Conservation (phyloP, 1,284 basidiomycete species). For the Mycena citricolor region DNA sequence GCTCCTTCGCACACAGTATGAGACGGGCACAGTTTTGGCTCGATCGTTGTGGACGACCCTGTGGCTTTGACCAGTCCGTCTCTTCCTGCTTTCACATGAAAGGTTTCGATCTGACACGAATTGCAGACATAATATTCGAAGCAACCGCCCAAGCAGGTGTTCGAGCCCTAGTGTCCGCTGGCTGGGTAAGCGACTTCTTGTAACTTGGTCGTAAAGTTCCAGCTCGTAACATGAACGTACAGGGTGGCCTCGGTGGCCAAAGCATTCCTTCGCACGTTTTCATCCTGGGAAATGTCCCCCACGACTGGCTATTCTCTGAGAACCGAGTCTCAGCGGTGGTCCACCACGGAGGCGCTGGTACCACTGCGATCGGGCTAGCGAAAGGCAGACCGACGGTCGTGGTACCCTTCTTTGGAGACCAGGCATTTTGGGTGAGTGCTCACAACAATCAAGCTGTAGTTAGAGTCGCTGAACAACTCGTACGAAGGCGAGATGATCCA, state of each 20-base stretch:
- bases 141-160: constrained; percentile 54
- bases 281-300: constrained; percentile 63
- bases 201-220: not conserved
- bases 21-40: constrained; percentile 55
- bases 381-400: constrained; percentile 66
- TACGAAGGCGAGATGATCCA: constrained; percentile 51
- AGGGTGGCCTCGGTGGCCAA: constrained; percentile 53
- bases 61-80: constrained; percentile 49
- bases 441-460: no score
- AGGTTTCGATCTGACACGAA: not conserved
- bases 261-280: constrained; percentile 52
- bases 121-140: constrained; percentile 52
- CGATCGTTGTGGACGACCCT: constrained; percentile 63
- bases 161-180: constrained; percentile 60
- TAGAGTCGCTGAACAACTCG: not conserved
- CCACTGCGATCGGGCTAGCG: constrained; percentile 61
- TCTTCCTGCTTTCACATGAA: no score
- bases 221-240: not conserved
- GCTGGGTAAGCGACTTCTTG: constrained; percentile 42
- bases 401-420: constrained; percentile 73
- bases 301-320: constrained; percentile 71
- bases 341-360: constrained; percentile 74
- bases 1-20: no score
- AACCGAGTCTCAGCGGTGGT: constrained; percentile 59
- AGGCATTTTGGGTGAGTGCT: constrained; percentile 44